Base-by-base conservation (phyloP, 371 early-diverging fungal genomes). In the Mortierella sp. region DNA sequence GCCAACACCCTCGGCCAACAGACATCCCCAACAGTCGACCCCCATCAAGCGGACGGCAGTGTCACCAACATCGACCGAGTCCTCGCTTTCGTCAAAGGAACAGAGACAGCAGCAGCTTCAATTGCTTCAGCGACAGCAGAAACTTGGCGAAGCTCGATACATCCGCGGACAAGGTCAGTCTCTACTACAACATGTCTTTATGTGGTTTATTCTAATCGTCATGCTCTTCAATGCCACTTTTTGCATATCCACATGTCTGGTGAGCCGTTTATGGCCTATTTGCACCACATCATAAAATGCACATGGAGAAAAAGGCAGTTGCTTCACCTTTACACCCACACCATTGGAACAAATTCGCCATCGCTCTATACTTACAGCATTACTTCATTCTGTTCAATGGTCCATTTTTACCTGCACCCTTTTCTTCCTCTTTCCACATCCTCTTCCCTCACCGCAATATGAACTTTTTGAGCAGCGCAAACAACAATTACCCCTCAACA, bases 21-120 rank as follows among this genome's bases (percentile, higher is more conserved):
- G 67, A 67, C 43, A 24, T 31, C 61, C 28, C 31, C 28, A 61
- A 19, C 72, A 43, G 46, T 55, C 69, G 34, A 72, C 51, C 37
- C 64, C 74, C 6, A 74, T 59, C 10, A 70, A 67, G 71, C 75
- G 75, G 54, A 28, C 75, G 31, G 57, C 73, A 14, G 43, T 48
- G 5, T 61, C 73, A 21, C 75, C 72, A 13, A 75, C 82, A 13
- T 76, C 73, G n/a, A 53, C 76, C 59, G 72, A 26, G 31, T 77
- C 75, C 10, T 77, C 82, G 5, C 57, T 78, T 19, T 57, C 78
- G 13, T 75, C 76, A 19, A 82, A 79, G 43, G 79, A 82, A 44
- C 72, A 75, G 69, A 34, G 73, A 43, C 75, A 72, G n/a, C 78
- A 75, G 59, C 82, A 82, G 57, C 59, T 82, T 61, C 82, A 82